phyloP scores from a whole-genome alignment of 331 rosid species.

The Phaseolus coccineus region DNA sequence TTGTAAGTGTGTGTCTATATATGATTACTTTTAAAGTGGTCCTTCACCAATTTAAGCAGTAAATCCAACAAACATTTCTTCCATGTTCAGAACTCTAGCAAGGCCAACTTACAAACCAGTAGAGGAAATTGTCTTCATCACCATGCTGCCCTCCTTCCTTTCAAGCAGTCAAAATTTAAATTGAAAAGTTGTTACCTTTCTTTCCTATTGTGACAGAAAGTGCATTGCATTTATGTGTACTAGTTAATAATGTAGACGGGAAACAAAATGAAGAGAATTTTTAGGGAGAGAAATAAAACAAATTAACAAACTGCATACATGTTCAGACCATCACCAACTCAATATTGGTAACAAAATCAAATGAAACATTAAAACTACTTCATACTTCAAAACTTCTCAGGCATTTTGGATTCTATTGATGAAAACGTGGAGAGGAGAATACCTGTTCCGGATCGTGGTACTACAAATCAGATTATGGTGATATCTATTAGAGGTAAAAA shows the following conservation, averaged over 20 bases:
- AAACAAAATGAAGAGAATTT: not conserved
- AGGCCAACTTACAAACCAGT: slow-evolving; percentile 42
- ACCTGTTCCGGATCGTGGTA: slow-evolving; percentile 22
- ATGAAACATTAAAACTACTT: not conserved
- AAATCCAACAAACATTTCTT: slow-evolving; percentile 56
- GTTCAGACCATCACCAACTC: slow-evolving; percentile 4
- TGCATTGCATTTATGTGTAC: slow-evolving; percentile 19
- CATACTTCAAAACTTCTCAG: not conserved
- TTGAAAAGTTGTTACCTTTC: slow-evolving; percentile 37
- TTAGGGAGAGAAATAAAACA: not conserved
- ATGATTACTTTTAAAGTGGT: slow-evolving; percentile 57
- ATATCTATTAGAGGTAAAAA: slow-evolving; percentile 25
- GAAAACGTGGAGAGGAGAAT: not conserved
- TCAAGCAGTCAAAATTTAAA: slow-evolving; percentile 34
- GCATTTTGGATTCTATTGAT: not conserved
- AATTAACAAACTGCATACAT: not conserved
- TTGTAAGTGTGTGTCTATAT: slow-evolving; percentile 31
- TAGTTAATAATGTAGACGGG: too few relatives aligned
- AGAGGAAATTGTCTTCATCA: slow-evolving; percentile 50
- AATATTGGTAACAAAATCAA: not conserved
- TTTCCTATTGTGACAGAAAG: slow-evolving; percentile 33
- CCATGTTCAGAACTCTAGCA: slow-evolving; percentile 48
- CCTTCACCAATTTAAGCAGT: slow-evolving; percentile 46
- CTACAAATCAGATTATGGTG: slow-evolving; percentile 12
- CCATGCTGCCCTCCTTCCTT: slow-evolving; percentile 42